phyloP scores from a whole-genome alignment of 257 asterid species.

The Fraxinus cuspidata region DNA sequence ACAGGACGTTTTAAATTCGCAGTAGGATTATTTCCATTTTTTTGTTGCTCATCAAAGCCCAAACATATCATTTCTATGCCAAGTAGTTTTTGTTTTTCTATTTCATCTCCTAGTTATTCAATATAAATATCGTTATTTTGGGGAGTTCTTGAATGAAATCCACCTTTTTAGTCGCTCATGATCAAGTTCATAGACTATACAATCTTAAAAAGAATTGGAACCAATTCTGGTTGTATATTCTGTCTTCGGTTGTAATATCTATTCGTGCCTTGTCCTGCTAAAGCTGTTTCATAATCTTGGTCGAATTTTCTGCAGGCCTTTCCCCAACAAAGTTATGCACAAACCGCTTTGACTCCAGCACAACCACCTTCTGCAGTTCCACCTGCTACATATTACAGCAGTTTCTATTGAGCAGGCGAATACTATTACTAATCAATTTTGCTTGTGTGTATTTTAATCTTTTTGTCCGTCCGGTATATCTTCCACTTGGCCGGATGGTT shows the following conservation, averaged over 20 bases:
- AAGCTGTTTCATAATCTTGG: not conserved
- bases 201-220: not conserved
- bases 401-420: slow-evolving; percentile 56
- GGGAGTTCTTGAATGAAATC: not conserved
- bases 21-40: no score
- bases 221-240: not conserved
- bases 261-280: not conserved
- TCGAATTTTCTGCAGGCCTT: slow-evolving; percentile 41
- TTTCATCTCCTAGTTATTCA: no score
- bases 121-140: no score
- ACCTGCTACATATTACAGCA: slow-evolving; percentile 57
- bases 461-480: slow-evolving; percentile 15
- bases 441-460: slow-evolving; percentile 37
- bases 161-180: not conserved
- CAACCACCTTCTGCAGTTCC: slow-evolving; percentile 57
- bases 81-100: not conserved
- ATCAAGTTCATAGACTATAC: no score
- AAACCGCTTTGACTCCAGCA: slow-evolving; percentile 60
- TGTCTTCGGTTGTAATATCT: no score
- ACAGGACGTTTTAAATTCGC: not conserved
- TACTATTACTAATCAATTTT: slow-evolving; percentile 28
- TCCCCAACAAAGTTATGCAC: slow-evolving; percentile 69
- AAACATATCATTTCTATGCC: not conserved
- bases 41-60: no score
- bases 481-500: slow-evolving; percentile 12